These are phyloP conservation scores for Mortierella sp. DNA, from an alignment of 371 early-diverging fungal species.

Conservation along the genomic window DNA sequence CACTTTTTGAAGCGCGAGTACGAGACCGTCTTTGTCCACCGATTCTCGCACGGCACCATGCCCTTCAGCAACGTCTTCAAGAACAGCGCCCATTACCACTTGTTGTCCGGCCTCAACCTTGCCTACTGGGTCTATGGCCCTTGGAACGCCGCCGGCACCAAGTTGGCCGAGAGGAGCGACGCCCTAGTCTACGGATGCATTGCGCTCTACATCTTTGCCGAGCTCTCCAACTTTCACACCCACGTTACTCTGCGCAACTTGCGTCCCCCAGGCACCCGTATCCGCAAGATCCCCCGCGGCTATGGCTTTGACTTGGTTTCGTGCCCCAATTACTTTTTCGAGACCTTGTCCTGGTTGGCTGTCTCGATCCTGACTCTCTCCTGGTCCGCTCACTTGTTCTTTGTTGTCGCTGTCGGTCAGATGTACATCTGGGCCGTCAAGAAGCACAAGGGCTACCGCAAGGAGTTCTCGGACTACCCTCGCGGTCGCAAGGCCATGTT, in stretches of 20 bases:
- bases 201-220: slow-evolving; percentile 81
- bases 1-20: slow-evolving; percentile 96
- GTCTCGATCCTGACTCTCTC: slow-evolving; percentile 83
- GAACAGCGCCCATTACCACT: slow-evolving; percentile 96
- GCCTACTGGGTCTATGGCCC: slow-evolving; percentile 92
- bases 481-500: slow-evolving; percentile 90
- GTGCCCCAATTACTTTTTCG: slow-evolving; percentile 96
- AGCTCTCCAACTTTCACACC: slow-evolving; percentile 90
- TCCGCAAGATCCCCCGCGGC: slow-evolving; percentile 93
- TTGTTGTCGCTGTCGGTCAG: slow-evolving; percentile 86
- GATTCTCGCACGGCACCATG: slow-evolving; percentile 96
- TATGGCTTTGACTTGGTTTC: slow-evolving; percentile 94
- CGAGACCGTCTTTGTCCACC: slow-evolving; percentile 95
- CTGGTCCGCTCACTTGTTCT: slow-evolving; percentile 84
- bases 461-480: slow-evolving; percentile 96
- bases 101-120: slow-evolving; percentile 87
- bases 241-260: slow-evolving; percentile 93
- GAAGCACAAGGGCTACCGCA: slow-evolving; percentile 93
- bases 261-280: slow-evolving; percentile 92
- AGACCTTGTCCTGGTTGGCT: slow-evolving; percentile 89
- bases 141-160: slow-evolving; percentile 70
- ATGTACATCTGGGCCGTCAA: slow-evolving; percentile 98
- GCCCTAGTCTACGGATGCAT: slow-evolving; percentile 70
- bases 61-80: slow-evolving; percentile 94
- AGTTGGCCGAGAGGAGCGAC: slow-evolving; percentile 65